Conservation (phyloP, 78 protist genomes). For the Cyanophora paradoxa region DNA sequence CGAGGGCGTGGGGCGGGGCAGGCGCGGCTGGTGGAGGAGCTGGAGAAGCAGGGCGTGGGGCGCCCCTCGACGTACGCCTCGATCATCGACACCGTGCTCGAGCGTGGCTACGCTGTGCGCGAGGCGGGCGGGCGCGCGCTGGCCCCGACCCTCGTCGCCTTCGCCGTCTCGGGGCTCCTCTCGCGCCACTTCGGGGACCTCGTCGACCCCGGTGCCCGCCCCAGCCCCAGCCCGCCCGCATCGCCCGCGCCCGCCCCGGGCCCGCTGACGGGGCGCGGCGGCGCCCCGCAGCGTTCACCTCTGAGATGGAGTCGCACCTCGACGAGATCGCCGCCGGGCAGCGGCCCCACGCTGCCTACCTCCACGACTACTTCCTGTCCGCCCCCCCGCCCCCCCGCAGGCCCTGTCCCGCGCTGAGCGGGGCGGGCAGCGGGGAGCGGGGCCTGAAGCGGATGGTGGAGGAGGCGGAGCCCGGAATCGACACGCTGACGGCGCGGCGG, state of each 20-base stretch:
- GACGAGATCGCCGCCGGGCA: not conserved
- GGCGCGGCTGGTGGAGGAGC: not conserved
- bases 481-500: not conserved
- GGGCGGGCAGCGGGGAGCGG: conserved; percentile 9
- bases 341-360: not conserved
- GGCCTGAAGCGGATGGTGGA: not conserved
- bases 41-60: conserved; percentile 19
- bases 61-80: conserved; percentile 35
- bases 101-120: not conserved
- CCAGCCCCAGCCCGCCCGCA: too few species aligned
- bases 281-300: too few species aligned
- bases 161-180: conserved; percentile 1
- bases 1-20: not conserved
- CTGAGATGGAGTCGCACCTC: not conserved
- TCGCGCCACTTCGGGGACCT: not conserved
- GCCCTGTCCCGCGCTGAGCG: not conserved
- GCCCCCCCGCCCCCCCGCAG: not conserved
- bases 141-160: not conserved
- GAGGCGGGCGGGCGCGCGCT: not conserved
- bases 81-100: not conserved
- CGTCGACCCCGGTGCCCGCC: too few species aligned
- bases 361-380: not conserved
- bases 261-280: too few species aligned
- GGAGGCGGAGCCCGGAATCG: not conserved
- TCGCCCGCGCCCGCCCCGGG: too few species aligned